phyloP scores from a whole-genome alignment of 2,329 filamentous ascomycete species.

The Colletotrichum sp. region DNA sequence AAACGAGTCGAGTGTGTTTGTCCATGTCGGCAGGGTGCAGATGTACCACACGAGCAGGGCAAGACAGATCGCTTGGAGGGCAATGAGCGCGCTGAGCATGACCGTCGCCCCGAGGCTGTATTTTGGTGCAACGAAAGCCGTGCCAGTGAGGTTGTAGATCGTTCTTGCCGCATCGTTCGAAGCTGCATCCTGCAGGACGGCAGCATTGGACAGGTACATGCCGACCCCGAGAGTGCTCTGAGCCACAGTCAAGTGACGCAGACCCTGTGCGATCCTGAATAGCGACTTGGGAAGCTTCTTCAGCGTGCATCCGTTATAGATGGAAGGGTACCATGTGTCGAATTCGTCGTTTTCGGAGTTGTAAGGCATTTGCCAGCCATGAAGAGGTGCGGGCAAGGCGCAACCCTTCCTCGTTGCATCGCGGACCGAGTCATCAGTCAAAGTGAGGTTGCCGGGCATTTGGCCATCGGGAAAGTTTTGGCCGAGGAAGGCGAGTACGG shows the following conservation, averaged over 20 bases:
- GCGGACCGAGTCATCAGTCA: background rate
- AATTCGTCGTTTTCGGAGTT: constrained; percentile 13
- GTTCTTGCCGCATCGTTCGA: constrained; percentile 15
- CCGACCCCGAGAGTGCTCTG: constrained; percentile 18
- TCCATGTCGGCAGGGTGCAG: constrained; percentile 20
- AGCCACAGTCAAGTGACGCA: constrained; percentile 3
- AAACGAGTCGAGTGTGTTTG: constrained; percentile 14
- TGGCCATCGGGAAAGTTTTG: background rate
- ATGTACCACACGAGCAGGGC: constrained; percentile 12
- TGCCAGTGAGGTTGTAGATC: constrained; percentile 14
- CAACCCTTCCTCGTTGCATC: background rate
- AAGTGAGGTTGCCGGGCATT: background rate
- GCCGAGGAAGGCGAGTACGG: constrained; percentile 1
- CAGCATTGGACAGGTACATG: constrained; percentile 18
- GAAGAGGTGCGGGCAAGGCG: background rate
- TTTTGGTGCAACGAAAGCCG: background rate
- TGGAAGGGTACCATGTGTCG: constrained; percentile 12
- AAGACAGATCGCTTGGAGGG: constrained; percentile 7
- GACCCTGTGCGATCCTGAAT: constrained; percentile 9
- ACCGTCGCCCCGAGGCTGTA: background rate
- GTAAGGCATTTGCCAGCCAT: constrained; percentile 16
- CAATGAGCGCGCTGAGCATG: constrained; percentile 9
- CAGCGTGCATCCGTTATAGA: constrained; percentile 10
- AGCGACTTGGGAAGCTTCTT: constrained; percentile 5
- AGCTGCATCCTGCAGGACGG: constrained; percentile 9